Evolutionary conservation across 495 filamentous ascomycete species (phyloP).

Genomic region (Penicillium antarcticum): DNA sequence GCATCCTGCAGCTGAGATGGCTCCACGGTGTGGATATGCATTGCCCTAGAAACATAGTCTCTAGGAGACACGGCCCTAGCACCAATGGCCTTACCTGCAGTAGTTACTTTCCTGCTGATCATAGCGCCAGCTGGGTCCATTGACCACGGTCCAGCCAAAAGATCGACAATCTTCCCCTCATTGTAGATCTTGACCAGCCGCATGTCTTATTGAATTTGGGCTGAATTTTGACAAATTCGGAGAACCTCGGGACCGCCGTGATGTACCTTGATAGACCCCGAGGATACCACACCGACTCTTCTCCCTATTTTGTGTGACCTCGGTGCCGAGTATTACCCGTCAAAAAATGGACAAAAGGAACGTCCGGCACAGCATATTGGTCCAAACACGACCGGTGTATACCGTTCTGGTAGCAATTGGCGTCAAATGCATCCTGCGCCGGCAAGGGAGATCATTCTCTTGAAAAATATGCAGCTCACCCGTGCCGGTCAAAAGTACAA

Average conservation of each 20-base stretch:
- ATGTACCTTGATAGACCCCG: background rate
- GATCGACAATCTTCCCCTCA: conserved; percentile 9
- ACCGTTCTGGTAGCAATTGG: too few relatives aligned
- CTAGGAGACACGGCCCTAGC: background rate
- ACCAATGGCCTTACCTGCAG: background rate
- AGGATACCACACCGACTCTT: background rate
- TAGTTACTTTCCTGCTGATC: conserved; percentile 2
- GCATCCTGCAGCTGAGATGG: background rate
- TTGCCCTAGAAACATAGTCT: background rate
- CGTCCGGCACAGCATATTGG: too few relatives aligned
- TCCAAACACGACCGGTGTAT: too few relatives aligned
- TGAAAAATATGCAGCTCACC: too few relatives aligned
- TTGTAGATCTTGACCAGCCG: background rate
- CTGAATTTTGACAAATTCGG: background rate
- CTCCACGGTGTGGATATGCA: conserved; percentile 6
- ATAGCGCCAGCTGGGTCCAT: conserved; percentile 1
- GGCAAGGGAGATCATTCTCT: too few relatives aligned
- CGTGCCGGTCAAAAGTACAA: too few relatives aligned
- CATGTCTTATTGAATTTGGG: background rate
- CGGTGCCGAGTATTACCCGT: background rate
- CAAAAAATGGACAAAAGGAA: too few relatives aligned
- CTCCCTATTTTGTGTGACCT: background rate
- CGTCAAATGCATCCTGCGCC: too few relatives aligned
- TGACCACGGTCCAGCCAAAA: conserved; percentile 6
- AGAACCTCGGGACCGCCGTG: background rate